Conservation (phyloP, 2,329 filamentous ascomycete species). For the Cladosporium sp. region DNA sequence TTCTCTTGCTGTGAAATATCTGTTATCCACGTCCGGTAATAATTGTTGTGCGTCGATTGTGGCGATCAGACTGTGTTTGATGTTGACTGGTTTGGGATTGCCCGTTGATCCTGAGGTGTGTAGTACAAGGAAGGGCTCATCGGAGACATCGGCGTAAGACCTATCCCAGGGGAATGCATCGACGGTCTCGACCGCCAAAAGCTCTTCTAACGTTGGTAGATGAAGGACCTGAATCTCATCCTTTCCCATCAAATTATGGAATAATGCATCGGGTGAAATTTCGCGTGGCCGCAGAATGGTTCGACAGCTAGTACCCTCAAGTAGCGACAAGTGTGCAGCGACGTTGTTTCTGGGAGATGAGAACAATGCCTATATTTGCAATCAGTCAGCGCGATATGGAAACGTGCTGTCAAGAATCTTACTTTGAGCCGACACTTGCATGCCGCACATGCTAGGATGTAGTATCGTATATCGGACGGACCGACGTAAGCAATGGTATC, state of each 20-base stretch:
- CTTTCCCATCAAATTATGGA: neutral
- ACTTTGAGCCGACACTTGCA: slow-evolving; percentile 12
- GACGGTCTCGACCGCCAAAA: neutral
- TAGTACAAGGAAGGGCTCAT: slow-evolving; percentile 12
- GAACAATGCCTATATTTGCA: slow-evolving; percentile 4
- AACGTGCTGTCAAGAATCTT: too few relatives aligned
- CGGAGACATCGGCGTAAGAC: neutral
- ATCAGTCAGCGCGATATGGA: neutral
- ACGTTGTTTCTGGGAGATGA: slow-evolving; percentile 14
- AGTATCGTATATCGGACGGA: slow-evolving; percentile 15
- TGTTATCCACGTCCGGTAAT: slow-evolving; percentile 8
- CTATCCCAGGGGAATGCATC: neutral
- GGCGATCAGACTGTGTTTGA: slow-evolving; percentile 9
- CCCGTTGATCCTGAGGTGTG: slow-evolving; percentile 22
- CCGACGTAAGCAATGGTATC: slow-evolving; percentile 15
- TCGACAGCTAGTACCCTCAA: slow-evolving; percentile 12
- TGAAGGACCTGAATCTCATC: neutral
- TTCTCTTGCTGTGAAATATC: neutral
- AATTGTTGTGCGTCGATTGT: slow-evolving; percentile 10
- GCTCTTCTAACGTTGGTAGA: neutral
- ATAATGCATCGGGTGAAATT: neutral
- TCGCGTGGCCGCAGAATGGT: neutral
- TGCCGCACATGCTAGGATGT: slow-evolving; percentile 15
- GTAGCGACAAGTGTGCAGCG: slow-evolving; percentile 8
- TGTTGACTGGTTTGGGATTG: slow-evolving; percentile 15